Evolutionary conservation across 148 eudicot species (phyloP), one percentile per base, ranked within the genome.

Genomic region (Mesembryanthemum crystallinum): DNA sequence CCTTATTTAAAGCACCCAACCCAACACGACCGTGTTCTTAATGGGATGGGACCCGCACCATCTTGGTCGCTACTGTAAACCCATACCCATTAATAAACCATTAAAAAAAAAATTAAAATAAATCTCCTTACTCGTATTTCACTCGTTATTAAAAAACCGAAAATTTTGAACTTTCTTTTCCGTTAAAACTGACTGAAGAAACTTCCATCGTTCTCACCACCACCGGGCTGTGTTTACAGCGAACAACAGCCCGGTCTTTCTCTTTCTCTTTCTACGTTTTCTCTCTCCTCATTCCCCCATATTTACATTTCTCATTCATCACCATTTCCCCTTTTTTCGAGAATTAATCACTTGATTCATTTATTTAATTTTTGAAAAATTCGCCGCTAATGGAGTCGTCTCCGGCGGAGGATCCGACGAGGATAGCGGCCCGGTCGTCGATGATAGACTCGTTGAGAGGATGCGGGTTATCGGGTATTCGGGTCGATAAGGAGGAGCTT

Each of bases 361-460:
- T 28, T 13, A 3, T 32, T 20, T 23, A 7, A 8, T 3, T 5
- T 17, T 14, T 8, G 10, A 8, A 13, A 1, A 63, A 30, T 64
- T 37, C 18, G 24, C 24, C n/a, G 49, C 18, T 1, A 23, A 69
- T 69, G 72, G 72, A 69, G 21, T 47, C 72, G 21, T 47, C 72
- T 23, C 58, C 30, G 52, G 15, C 5, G 21, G 54, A 15, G 32
- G 71, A 67, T 17, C 54, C 71, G 32, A 74, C 73, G 2, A 69
- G 82, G 35, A 75, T 79, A 12, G 60, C 89, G 45, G 87, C 78
- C 12, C 81, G 97, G 64, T 75, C 93, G 28, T 92, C 98, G 57
- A 54, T 90, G 82, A 82, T 94, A 9, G 92, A 89, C 18, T 91
- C 98, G 0, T 49, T 94, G 0, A 77, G 79, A 33, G 95, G 88